phyloP scores from a whole-genome alignment of 2,329 filamentous ascomycete genomes.

The Fusarium sp. region DNA sequence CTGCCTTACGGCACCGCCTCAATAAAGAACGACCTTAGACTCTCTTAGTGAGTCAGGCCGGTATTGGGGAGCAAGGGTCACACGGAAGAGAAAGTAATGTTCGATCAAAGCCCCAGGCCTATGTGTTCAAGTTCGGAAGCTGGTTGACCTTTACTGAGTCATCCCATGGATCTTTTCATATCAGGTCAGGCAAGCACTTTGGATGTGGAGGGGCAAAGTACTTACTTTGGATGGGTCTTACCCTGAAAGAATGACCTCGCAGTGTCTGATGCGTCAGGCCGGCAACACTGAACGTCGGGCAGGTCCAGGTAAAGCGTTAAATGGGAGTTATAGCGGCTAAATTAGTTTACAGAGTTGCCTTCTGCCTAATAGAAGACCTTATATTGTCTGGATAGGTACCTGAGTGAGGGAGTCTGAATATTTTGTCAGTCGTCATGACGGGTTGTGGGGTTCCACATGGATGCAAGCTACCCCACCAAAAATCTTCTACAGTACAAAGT shows the following conservation, averaged over 20 bases:
- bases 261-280: constrained; percentile 18
- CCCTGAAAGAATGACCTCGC: constrained; percentile 13
- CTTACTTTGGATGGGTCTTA: constrained; percentile 4
- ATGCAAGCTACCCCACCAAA: constrained; percentile 35
- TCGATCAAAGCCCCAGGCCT: not conserved
- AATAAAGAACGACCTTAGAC: constrained; percentile 2
- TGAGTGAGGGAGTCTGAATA: not conserved
- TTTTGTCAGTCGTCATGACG: not conserved
- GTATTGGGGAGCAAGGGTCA: not conserved
- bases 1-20: constrained; percentile 46
- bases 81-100: not conserved
- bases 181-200: constrained; percentile 7
- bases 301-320: not conserved
- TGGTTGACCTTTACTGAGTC: constrained; percentile 13
- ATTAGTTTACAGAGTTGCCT: not conserved
- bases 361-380: not conserved
- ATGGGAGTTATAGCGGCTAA: not conserved
- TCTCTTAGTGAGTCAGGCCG: constrained; percentile 41
- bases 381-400: not conserved
- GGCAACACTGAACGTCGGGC: not conserved
- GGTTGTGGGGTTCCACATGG: constrained; percentile 5
- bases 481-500: constrained; percentile 4
- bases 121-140: not conserved
- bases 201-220: constrained; percentile 1
- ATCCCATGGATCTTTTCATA: not conserved